Conservation (phyloP, 1,284 basidiomycete genomes). For the Ustilago loliicola region DNA sequence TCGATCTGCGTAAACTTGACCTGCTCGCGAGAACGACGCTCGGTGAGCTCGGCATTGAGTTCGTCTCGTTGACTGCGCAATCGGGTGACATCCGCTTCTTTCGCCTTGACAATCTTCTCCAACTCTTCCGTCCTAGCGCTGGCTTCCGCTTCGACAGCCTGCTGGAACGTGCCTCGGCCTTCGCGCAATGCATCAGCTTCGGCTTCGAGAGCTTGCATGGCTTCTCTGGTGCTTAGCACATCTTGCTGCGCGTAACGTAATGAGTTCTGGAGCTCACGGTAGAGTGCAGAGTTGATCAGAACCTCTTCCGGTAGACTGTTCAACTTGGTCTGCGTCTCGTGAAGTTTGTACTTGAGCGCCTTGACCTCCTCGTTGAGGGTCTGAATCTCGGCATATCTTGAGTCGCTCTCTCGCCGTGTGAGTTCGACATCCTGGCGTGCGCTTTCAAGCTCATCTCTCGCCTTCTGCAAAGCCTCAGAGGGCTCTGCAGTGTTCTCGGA, state of each 20-base stretch:
- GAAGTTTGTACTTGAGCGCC: slow-evolving; percentile 38
- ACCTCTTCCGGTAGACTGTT: slow-evolving; percentile 43
- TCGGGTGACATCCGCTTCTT: slow-evolving; percentile 74
- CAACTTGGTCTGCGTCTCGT: slow-evolving; percentile 35
- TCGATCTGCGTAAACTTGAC: slow-evolving; percentile 65
- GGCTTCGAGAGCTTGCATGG: slow-evolving; percentile 37
- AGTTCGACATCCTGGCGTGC: slow-evolving; percentile 45
- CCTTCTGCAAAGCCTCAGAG: slow-evolving; percentile 41
- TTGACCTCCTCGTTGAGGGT: slow-evolving; percentile 49
- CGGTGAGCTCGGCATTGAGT: slow-evolving; percentile 59
- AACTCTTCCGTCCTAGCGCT: slow-evolving; percentile 75
- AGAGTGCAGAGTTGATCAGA: slow-evolving; percentile 33
- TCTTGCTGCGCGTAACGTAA: slow-evolving; percentile 37
- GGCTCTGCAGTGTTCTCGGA: slow-evolving; percentile 15
- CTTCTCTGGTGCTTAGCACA: slow-evolving; percentile 22
- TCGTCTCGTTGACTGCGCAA: slow-evolving; percentile 49
- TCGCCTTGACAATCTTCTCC: slow-evolving; percentile 79
- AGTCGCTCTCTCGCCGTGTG: slow-evolving; percentile 47
- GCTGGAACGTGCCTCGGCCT: slow-evolving; percentile 44
- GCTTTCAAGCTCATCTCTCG: slow-evolving; percentile 31
- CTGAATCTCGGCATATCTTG: slow-evolving; percentile 52
- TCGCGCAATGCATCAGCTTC: slow-evolving; percentile 64
- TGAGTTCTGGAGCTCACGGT: slow-evolving; percentile 34
- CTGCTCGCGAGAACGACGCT: slow-evolving; percentile 62
- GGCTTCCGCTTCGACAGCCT: slow-evolving; percentile 56